phyloP scores from a whole-genome alignment of 2,329 filamentous ascomycete genomes.

The Aspergillus pseudoviridinutans region DNA sequence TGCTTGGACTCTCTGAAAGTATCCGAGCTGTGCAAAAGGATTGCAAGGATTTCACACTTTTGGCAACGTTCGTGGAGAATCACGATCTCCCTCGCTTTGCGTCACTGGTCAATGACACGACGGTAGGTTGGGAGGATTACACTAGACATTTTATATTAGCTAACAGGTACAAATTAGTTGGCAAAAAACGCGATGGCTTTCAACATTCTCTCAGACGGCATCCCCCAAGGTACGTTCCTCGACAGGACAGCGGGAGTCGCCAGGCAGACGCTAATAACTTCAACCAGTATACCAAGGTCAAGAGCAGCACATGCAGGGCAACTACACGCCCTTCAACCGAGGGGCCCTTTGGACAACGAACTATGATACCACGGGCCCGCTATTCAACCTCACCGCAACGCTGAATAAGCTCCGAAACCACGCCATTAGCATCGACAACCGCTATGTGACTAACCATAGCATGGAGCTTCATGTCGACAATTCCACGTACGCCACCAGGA shows the following conservation, averaged over 20 bases:
- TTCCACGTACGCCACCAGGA: constrained; percentile 41
- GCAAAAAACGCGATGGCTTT: constrained; percentile 60
- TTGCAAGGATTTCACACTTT: constrained; percentile 42
- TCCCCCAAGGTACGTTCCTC: constrained; percentile 45
- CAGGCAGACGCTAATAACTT: neutral
- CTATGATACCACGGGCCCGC: constrained; percentile 35
- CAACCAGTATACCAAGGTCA: constrained; percentile 57
- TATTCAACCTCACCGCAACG: constrained; percentile 36
- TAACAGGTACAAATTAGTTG: constrained; percentile 27
- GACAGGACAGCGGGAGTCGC: neutral
- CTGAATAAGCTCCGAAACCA: constrained; percentile 43
- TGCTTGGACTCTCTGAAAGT: constrained; percentile 19
- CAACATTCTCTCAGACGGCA: constrained; percentile 56
- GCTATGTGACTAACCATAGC: constrained; percentile 37
- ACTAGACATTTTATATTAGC: neutral
- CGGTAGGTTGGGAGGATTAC: constrained; percentile 22
- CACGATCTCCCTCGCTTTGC: constrained; percentile 56
- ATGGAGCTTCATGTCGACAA: constrained; percentile 39
- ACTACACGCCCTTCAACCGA: constrained; percentile 46
- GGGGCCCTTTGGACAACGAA: constrained; percentile 51
- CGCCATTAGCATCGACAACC: constrained; percentile 30
- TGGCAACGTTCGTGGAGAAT: constrained; percentile 56
- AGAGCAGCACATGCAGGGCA: constrained; percentile 56
- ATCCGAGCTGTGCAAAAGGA: constrained; percentile 20
- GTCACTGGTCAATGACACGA: constrained; percentile 49